These are phyloP conservation scores for Mariannaea elegans DNA, from an alignment of 2,329 filamentous ascomycete species.

Conservation along the genomic window DNA sequence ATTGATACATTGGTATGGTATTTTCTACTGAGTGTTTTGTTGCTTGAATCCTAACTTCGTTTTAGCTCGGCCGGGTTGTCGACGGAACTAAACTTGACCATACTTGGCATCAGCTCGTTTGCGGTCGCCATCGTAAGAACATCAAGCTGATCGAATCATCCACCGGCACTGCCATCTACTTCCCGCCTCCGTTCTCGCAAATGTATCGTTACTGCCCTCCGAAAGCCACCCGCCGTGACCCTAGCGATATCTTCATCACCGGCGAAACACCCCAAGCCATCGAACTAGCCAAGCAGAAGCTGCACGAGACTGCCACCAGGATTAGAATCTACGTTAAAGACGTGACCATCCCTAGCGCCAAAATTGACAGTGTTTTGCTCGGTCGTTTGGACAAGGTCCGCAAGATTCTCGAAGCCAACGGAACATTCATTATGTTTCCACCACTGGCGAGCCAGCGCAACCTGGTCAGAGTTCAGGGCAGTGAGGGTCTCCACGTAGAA, in stretches of 20 bases:
- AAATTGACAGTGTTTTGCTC: constrained; percentile 93
- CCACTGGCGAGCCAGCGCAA: constrained; percentile 85
- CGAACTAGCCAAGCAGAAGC: constrained; percentile 86
- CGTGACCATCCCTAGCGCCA: constrained; percentile 86
- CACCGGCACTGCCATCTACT: constrained; percentile 97
- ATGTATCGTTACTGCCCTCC: constrained; percentile 90
- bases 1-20: constrained; percentile 85
- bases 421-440: constrained; percentile 93
- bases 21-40: neutral
- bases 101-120: constrained; percentile 89
- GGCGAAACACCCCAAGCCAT: constrained; percentile 88
- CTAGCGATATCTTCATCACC: constrained; percentile 94
- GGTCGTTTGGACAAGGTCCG: constrained; percentile 94
- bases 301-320: constrained; percentile 83
- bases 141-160: constrained; percentile 97
- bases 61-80: constrained; percentile 75
- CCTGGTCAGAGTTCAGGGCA: constrained; percentile 88
- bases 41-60: constrained; percentile 24
- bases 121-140: constrained; percentile 93
- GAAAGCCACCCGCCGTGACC: constrained; percentile 81
- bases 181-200: constrained; percentile 91
- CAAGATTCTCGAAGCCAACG: constrained; percentile 97
- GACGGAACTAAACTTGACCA: constrained; percentile 85
- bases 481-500: constrained; percentile 92
- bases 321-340: constrained; percentile 92